These are phyloP conservation scores for Dichotomocladium elegans DNA, from an alignment of 371 early-diverging fungal species.

Conservation along the genomic window DNA sequence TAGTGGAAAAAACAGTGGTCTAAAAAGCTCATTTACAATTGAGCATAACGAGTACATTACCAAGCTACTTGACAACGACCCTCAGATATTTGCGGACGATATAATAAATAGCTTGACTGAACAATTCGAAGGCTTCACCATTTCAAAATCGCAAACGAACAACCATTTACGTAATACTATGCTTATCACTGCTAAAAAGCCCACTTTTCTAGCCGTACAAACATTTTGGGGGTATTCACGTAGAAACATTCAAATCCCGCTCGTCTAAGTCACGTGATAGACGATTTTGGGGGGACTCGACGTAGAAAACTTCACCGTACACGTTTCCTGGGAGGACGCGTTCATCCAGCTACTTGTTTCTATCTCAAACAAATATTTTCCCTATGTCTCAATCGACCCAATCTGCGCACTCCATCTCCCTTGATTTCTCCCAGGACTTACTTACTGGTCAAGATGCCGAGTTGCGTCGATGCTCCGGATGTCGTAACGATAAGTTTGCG, in stretches of 20 bases:
- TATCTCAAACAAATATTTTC: background rate
- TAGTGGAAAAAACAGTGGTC: background rate
- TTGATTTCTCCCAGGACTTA: too few species aligned
- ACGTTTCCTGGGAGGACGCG: background rate
- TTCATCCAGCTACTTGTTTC: too few species aligned
- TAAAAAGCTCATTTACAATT: background rate
- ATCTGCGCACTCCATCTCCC: too few species aligned
- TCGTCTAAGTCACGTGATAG: background rate
- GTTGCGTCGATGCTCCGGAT: too few species aligned
- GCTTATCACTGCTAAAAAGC: background rate
- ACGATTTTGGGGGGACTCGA: background rate
- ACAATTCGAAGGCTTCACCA: background rate
- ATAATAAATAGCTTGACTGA: background rate
- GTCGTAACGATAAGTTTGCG: background rate
- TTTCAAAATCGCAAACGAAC: conserved; percentile 1
- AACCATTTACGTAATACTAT: background rate
- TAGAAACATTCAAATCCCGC: too few species aligned
- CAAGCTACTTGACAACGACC: background rate
- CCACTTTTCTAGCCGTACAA: background rate
- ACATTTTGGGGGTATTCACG: background rate
- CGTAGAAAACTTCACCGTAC: background rate
- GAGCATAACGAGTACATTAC: background rate
- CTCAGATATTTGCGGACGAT: background rate
- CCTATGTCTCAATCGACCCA: too few species aligned
- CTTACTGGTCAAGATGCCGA: too few species aligned